Conservation (phyloP, 257 asterid species). For the Mitragyna speciosa region DNA sequence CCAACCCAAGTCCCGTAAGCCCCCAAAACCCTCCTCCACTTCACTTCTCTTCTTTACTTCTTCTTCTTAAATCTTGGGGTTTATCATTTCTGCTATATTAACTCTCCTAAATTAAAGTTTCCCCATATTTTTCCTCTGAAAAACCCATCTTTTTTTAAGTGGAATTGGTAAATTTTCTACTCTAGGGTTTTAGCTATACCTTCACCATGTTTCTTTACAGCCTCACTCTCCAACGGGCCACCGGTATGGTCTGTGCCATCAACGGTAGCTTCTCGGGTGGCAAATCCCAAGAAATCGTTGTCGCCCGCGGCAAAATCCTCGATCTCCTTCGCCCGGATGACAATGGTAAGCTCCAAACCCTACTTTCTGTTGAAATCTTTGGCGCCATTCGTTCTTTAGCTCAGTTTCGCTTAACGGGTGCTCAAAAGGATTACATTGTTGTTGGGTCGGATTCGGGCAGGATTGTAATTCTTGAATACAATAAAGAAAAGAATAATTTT, state of each 20-base stretch:
- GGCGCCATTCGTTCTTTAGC: conserved; percentile 95
- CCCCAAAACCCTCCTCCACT: not conserved
- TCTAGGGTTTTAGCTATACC: conserved; percentile 29
- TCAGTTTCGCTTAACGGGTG: conserved; percentile 91
- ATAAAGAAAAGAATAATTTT: conserved; percentile 74
- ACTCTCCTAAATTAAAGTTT: not conserved
- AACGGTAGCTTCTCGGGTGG: conserved; percentile 97
- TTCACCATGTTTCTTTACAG: conserved; percentile 77
- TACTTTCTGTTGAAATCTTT: conserved; percentile 83
- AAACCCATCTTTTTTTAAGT: not conserved
- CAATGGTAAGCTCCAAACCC: conserved; percentile 85
- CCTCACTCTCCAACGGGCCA: conserved; percentile 84
- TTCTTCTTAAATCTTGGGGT: not conserved
- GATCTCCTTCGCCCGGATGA: conserved; percentile 97
- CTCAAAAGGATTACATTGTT: conserved; percentile 87
- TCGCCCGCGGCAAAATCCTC: conserved; percentile 92
- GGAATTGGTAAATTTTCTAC: not conserved
- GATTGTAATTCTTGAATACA: conserved; percentile 79
- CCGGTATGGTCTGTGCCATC: conserved; percentile 87
- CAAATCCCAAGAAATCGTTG: conserved; percentile 79
- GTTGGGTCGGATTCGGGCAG: conserved; percentile 98
- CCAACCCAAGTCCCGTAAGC: too few species aligned
- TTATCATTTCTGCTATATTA: not conserved
- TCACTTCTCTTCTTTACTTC: not conserved
- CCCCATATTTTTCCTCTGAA: not conserved